Conservation (phyloP, 495 filamentous ascomycete species). For the Talaromyces stipitatus region DNA sequence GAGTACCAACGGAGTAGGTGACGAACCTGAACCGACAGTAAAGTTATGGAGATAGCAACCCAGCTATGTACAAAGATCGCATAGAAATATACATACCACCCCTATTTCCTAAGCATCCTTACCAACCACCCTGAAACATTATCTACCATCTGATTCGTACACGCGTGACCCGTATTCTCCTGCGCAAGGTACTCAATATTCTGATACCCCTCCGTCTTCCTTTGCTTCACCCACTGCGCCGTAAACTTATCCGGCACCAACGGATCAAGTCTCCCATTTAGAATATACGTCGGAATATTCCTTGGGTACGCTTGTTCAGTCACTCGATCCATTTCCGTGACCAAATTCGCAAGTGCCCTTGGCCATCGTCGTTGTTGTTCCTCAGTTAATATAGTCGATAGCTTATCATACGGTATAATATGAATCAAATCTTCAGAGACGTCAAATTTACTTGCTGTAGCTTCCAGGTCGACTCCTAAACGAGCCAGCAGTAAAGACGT, state of each 20-base stretch:
- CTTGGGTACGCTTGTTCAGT: neutral
- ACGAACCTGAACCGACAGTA: no score
- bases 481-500: neutral
- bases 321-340: neutral
- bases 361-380: conserved; percentile 2
- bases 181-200: conserved; percentile 6
- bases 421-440: neutral
- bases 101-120: neutral
- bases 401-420: neutral
- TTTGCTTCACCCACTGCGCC: neutral
- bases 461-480: neutral
- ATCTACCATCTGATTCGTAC: conserved; percentile 3
- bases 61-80: no score
- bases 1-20: no score
- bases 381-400: neutral
- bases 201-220: neutral
- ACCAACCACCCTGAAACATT: conserved; percentile 2
- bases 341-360: neutral
- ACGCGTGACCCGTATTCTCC: conserved; percentile 3
- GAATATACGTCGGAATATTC: conserved; percentile 2
- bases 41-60: no score
- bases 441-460: neutral
- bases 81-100: neutral
- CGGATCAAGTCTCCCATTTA: conserved; percentile 1
- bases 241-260: conserved; percentile 4